A percentile compares a stretch with the other conserved stretches of the same genome.
Conservation (phyloP, 2,329 filamentous ascomycete species). For the Coleophoma cylindrospora region DNA sequence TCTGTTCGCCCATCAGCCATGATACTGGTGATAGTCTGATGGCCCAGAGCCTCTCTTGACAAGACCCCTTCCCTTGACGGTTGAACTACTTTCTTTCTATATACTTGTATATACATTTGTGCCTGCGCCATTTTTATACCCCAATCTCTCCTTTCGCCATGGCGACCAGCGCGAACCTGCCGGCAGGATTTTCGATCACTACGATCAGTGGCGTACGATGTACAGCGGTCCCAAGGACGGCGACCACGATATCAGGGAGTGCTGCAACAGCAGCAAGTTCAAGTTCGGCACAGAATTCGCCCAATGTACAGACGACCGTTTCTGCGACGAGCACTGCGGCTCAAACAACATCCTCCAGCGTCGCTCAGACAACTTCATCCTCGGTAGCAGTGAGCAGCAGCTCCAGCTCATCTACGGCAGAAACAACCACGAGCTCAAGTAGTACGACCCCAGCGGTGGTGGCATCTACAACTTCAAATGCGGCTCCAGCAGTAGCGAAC, state of each 20-base stretch:
- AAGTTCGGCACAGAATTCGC: not conserved
- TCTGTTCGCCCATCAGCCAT: constrained; percentile 10
- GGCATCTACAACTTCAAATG: not conserved
- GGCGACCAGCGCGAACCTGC: constrained; percentile 32
- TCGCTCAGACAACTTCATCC: constrained; percentile 2
- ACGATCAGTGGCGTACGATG: constrained; percentile 45
- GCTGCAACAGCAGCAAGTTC: constrained; percentile 2
- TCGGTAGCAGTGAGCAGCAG: constrained; percentile 1
- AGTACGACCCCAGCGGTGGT: not conserved
- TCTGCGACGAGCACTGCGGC: constrained; percentile 7
- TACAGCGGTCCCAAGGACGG: constrained; percentile 43
- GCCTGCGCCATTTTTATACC: too few species aligned
- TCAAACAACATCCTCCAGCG: constrained; percentile 8
- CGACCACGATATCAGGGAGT: constrained; percentile 10
- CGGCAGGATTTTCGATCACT: constrained; percentile 43
- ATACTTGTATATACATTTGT: constrained; percentile 12
- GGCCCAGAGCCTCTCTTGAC: constrained; percentile 18
- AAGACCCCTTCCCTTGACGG: constrained; percentile 17
- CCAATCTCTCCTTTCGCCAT: constrained; percentile 29
- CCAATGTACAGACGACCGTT: not conserved
- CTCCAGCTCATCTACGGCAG: not conserved
- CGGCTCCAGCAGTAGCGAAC: not conserved
- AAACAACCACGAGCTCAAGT: not conserved
- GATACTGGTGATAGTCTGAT: constrained; percentile 10
- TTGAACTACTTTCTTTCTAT: constrained; percentile 18